phyloP scores from a whole-genome alignment of 225 moss, liverwort and hornwort species.

The Straminergon stramineum region DNA sequence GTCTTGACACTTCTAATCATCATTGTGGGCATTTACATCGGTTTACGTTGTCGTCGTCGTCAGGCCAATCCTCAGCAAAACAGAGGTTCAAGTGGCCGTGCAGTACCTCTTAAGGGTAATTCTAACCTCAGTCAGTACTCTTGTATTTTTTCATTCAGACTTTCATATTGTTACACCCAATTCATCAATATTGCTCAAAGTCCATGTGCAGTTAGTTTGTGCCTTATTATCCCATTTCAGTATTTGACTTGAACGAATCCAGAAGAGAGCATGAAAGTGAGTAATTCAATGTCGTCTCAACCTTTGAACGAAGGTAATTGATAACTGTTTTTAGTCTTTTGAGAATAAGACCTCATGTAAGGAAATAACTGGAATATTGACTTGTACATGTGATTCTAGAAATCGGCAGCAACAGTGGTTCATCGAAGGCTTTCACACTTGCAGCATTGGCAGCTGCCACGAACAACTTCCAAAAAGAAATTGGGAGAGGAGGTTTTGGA shows the following conservation, averaged over 20 bases:
- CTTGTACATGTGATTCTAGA: neutral
- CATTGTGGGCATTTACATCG: neutral
- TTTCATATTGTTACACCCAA: neutral
- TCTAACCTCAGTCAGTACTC: neutral
- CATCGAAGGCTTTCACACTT: neutral
- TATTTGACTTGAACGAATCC: neutral
- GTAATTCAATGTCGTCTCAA: neutral
- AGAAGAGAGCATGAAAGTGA: neutral
- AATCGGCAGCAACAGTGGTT: neutral
- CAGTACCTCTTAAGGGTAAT: neutral
- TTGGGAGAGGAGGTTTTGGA: conserved; percentile 23
- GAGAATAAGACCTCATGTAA: neutral
- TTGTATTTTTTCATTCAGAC: neutral
- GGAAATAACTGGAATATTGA: neutral
- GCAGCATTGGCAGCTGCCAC: conserved; percentile 31
- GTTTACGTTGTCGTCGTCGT: neutral
- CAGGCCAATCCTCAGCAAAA: neutral
- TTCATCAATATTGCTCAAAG: neutral
- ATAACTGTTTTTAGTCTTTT: neutral
- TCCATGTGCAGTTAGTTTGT: neutral
- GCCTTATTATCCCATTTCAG: neutral
- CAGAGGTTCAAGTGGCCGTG: neutral
- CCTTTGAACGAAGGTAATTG: neutral
- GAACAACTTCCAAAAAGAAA: conserved; percentile 19
- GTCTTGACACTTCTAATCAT: neutral